Base-by-base conservation (phyloP, 768 basidiomycete species). In the Botryobasidium botryosum region DNA sequence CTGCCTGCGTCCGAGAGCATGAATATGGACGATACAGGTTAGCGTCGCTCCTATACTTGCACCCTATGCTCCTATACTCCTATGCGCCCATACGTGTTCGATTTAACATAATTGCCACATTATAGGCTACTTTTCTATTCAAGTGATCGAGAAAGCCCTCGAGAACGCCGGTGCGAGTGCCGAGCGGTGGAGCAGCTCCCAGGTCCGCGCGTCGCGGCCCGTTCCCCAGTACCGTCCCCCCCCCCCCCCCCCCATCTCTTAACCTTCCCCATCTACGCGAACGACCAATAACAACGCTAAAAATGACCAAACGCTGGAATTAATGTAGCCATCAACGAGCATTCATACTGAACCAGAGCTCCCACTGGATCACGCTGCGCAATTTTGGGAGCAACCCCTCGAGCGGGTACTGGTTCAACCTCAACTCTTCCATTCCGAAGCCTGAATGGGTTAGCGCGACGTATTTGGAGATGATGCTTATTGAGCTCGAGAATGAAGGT, bases 21-120 rank as follows among this genome's bases (percentile, higher is more conserved):
- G 49, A 94, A 94, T 56, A 85, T 90, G 81, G 88, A 94, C 53
- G 88, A 91, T 58, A 86, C 85, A 23, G 88, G 86, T 75, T 49
- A 27, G 54, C 45, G 6, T 40, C n/a, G n/a, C n/a, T n/a, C n/a
- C n/a, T n/a, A n/a, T n/a, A n/a, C n/a, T n/a, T 42, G 18, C 28
- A 12, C 15, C 17, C 12, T 4, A 43, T 18, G 27, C 25, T 26
- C 6, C 21, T 25, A 28, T 17, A 5, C 17, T 42, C 23, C 27
- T 10, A 46, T 7, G 27, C 40, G 25, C 23, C 18, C 31, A 23
- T n/a, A 13, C 2, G 18, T 6, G 43, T n/a, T n/a, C n/a, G n/a
- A n/a, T n/a, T n/a, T n/a, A n/a, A n/a, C n/a, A n/a, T n/a, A n/a
- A n/a, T n/a, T n/a, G 35, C 5, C 6, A 12, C 6, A 6, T 6